Evolutionary conservation across 2,329 filamentous ascomycete species (phyloP), one percentile per base, ranked within the genome.

Genomic region (Sporothrix dimorphospora): DNA sequence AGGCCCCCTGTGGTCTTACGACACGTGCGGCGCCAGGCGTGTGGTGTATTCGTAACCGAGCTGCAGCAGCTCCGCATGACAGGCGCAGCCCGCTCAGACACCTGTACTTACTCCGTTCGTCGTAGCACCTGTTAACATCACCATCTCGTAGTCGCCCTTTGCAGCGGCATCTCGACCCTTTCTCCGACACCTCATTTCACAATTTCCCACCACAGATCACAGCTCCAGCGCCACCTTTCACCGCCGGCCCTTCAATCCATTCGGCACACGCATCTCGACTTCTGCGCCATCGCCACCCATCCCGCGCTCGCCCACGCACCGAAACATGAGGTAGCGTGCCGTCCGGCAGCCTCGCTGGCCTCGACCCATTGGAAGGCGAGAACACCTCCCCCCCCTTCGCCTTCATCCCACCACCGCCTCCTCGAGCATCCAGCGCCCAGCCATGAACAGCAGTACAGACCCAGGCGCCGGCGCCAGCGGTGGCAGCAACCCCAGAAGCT

Each of bases 291-390:
- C n/a, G 7, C 16, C 3, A 27, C n/a, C n/a, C 42, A 27, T 42
- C 14, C 57, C 38, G 5, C 12, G 8, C 14, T 34, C 53, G 38
- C 7, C 24, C 61, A 68, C 70, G 47, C 51, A n/a, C 53, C 63
- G 40, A 63, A 72, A 72, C 61, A 72, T 72, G 71, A n/a, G 71
- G 71, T 72, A 72, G 71, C 57, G 55, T 72, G 55, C 67, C 34
- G 34, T 30, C 30, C 51, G 34, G 67, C 67, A 69, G 67, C 67
- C 67, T 69, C 49, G 66, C 34, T 69, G 51, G 67, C 67, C 34
- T 57, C 49, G 42, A 53, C 49, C 51, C 65, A 19, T 47, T 30
- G 30, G 27, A 42, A 21, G 49, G 49, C 49, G 49, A 69, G 57
- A 63, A 21, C 47, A 8, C 47, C 47, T 49, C 12, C 4, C 19